Evolutionary conservation across 2,329 filamentous ascomycete species (phyloP), one percentile per base, ranked within the genome.

Genomic region (Fusarium sacchari): DNA sequence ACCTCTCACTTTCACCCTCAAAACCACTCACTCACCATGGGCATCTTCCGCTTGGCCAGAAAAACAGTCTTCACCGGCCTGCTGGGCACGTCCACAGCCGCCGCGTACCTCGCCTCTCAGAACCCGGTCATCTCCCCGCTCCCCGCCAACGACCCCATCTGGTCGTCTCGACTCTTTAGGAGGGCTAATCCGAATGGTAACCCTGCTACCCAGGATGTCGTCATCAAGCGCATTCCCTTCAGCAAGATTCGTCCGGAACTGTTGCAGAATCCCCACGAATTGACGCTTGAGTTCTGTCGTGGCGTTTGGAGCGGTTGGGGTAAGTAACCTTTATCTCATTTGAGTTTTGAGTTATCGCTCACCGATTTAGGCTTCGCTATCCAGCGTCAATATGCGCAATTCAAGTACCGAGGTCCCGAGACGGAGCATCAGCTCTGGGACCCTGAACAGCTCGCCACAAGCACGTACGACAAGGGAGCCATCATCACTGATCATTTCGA

Each of bases 401-500:
- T 85, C 72, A 92, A 91, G 78, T 91, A 90, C 79, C 83, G 87
- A 58, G 81, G 81, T 7, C 85, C 88, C 14, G 84, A 87, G 43
- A 92, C 90, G 0, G 83, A 86, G 5, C 92, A 90, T 0, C 89
- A 93, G 71, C 86, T 93, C 3, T 94, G 92, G 90, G 85, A 86
- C 6, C 82, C 80, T 7, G 81, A 86, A 17, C 85, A 91, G 58
- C 86, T 94, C 4, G 79, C 84, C 11, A 75, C 81, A n/a, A 89
- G 85, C 64, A 84, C 74, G 15, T 94, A 93, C 78, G 87, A 90
- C 26, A 84, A 87, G 43, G 91, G 91, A 39, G 92, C 91, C 2
- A 79, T 85, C 44, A 88, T 94, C 64, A 92, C 89, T 7, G 91
- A 94, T 78, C 92, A 94, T 80, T 94, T 94, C 77, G 90, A 93